Evolutionary conservation across 1,284 basidiomycete genomes (phyloP).

Genomic region (Trametes sp.): DNA sequence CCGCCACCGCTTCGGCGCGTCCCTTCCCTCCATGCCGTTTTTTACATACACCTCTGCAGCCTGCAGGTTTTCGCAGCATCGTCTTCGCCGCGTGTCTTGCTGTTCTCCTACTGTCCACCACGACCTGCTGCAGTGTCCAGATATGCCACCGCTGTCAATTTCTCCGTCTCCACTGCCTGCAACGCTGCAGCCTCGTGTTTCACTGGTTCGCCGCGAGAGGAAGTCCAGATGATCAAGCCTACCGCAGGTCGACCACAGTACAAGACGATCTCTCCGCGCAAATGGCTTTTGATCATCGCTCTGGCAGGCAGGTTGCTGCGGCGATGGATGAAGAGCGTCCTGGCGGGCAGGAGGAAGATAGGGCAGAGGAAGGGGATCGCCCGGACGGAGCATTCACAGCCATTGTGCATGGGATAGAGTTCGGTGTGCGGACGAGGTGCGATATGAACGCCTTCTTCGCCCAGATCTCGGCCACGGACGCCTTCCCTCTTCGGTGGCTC

Average conservation of each 20-base stretch:
- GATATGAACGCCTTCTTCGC: constrained; percentile 25
- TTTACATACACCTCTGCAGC: no score
- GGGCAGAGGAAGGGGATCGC: not conserved
- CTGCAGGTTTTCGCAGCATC: not conserved
- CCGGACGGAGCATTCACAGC: not conserved
- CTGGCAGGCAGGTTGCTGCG: not conserved
- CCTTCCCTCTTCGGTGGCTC: constrained; percentile 21
- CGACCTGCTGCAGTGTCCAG: not conserved
- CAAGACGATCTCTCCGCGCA: no score
- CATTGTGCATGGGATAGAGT: constrained; percentile 12
- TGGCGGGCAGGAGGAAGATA: not conserved
- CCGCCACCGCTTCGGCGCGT: no score
- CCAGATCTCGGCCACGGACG: constrained; percentile 17
- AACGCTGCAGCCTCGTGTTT: constrained; percentile 6
- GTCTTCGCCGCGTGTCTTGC: not conserved
- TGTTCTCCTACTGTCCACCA: not conserved
- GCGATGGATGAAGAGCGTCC: not conserved
- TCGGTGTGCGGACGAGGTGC: constrained; percentile 26
- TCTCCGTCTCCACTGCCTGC: not conserved
- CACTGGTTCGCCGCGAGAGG: not conserved
- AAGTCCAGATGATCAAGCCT: constrained; percentile 7
- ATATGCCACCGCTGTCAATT: not conserved
- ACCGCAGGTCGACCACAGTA: not conserved
- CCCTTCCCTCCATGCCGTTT: no score
- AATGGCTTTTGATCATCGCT: constrained; percentile 1